Evolutionary conservation across 1,284 basidiomycete genomes (phyloP).

Genomic region (Rhodotorula sp.): DNA sequence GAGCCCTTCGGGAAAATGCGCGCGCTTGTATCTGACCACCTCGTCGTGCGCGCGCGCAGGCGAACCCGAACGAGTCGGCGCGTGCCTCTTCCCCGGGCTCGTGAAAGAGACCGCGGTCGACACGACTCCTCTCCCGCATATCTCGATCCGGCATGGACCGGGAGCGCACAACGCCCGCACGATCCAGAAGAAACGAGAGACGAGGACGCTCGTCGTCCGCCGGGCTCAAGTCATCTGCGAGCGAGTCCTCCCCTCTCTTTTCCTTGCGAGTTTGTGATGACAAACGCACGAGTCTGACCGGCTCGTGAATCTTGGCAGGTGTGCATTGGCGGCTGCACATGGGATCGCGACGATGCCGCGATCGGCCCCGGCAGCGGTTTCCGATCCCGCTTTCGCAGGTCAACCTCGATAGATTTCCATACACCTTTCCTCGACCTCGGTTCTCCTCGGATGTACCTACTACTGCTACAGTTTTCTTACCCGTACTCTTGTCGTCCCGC

Average conservation of each 20-base stretch:
- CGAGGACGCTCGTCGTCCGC: constrained; percentile 67
- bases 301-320: constrained; percentile 2
- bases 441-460: no score
- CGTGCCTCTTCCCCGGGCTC: constrained; percentile 75
- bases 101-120: constrained; percentile 61
- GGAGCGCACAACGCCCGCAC: constrained; percentile 3
- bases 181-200: constrained; percentile 51
- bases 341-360: constrained; percentile 7
- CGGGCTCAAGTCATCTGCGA: constrained; percentile 79
- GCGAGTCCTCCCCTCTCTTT: constrained; percentile 54
- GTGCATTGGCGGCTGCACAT: constrained; percentile 35
- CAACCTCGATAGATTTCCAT: neutral
- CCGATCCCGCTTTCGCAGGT: neutral
- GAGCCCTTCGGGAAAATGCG: no score
- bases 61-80: constrained; percentile 68
- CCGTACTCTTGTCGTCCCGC: no score
- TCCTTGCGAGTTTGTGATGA: neutral
- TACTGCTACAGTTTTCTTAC: no score
- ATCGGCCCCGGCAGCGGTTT: neutral
- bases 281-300: neutral
- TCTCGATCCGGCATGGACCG: constrained; percentile 26
- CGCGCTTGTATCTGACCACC: neutral
- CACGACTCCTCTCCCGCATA: constrained; percentile 29
- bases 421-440: no score
- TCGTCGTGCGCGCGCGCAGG: constrained; percentile 2